Conservation (phyloP, 192 early-diverging fungal genomes). For the Thamnidium elegans region DNA sequence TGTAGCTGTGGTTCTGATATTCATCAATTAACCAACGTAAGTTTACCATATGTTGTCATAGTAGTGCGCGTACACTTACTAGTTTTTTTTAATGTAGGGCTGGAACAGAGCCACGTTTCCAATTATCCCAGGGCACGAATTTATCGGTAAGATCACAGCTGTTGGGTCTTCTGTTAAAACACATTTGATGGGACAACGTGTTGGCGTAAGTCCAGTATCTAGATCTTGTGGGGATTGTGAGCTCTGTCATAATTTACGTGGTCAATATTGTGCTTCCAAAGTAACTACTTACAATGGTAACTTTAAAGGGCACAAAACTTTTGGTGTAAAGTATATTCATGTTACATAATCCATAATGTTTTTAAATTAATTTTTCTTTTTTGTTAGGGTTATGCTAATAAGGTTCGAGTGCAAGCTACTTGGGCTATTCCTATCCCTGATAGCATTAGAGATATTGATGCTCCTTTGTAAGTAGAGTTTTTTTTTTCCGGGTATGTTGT, state of each 20-base stretch:
- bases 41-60: slow-evolving; percentile 28
- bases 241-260: slow-evolving; percentile 28
- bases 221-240: slow-evolving; percentile 33
- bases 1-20: slow-evolving; percentile 76
- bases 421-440: slow-evolving; percentile 65
- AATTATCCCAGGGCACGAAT: slow-evolving; percentile 53
- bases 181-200: slow-evolving; percentile 43
- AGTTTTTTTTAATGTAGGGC: slow-evolving; percentile 12
- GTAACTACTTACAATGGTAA: slow-evolving; percentile 57
- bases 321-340: slow-evolving; percentile 27
- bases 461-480: slow-evolving; percentile 52
- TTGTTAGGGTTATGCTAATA: slow-evolving; percentile 53
- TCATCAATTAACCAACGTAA: slow-evolving; percentile 64
- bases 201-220: slow-evolving; percentile 41
- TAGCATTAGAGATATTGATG: slow-evolving; percentile 46
- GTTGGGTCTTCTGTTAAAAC: slow-evolving; percentile 33
- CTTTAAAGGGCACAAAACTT: slow-evolving; percentile 53
- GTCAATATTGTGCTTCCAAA: slow-evolving; percentile 38
- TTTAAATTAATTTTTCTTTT: neutral
- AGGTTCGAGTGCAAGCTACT: slow-evolving; percentile 52
- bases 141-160: slow-evolving; percentile 47
- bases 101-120: slow-evolving; percentile 36
- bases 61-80: too few relatives aligned
- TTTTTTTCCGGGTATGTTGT: neutral
- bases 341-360: neutral